Conservation (phyloP, 768 basidiomycete genomes). For the Steccherinum ochraceum region DNA sequence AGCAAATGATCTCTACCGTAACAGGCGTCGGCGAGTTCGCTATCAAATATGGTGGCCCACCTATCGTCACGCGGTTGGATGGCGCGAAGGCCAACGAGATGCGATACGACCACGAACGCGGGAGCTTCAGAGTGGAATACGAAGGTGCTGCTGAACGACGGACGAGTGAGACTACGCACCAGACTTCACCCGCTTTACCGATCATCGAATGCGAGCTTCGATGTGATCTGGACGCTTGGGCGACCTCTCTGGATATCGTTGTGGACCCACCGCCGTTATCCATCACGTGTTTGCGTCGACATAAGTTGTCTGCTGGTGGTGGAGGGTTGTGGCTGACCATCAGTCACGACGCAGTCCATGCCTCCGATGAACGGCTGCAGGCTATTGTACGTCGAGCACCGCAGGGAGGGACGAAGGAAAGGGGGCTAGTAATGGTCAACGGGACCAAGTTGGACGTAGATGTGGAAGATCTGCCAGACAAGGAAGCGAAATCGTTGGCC, state of each 20-base stretch:
- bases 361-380: slow-evolving; percentile 70
- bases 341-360: slow-evolving; percentile 75
- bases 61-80: slow-evolving; percentile 77
- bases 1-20: slow-evolving; percentile 84
- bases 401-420: slow-evolving; percentile 56
- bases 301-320: slow-evolving; percentile 78
- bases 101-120: slow-evolving; percentile 84
- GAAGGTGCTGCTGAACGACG: slow-evolving; percentile 54
- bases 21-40: slow-evolving; percentile 94
- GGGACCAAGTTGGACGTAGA: slow-evolving; percentile 82
- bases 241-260: slow-evolving; percentile 74
- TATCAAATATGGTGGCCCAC: slow-evolving; percentile 93
- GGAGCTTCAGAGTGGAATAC: slow-evolving; percentile 79
- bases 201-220: slow-evolving; percentile 85
- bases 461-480: slow-evolving; percentile 80
- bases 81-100: slow-evolving; percentile 70
- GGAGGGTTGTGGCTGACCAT: slow-evolving; percentile 94
- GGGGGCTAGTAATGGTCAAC: slow-evolving; percentile 82
- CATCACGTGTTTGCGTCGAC: slow-evolving; percentile 78
- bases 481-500: slow-evolving; percentile 76
- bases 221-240: slow-evolving; percentile 91
- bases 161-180: slow-evolving; percentile 11
- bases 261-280: slow-evolving; percentile 88
- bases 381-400: slow-evolving; percentile 72
- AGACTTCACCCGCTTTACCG: slow-evolving; percentile 29